A percentile compares a stretch with the other conserved stretches of the same genome.
Evolutionary conservation across 176 grass and related monocot species (phyloP).

Genomic region (Dendrocalamus sinicus): DNA sequence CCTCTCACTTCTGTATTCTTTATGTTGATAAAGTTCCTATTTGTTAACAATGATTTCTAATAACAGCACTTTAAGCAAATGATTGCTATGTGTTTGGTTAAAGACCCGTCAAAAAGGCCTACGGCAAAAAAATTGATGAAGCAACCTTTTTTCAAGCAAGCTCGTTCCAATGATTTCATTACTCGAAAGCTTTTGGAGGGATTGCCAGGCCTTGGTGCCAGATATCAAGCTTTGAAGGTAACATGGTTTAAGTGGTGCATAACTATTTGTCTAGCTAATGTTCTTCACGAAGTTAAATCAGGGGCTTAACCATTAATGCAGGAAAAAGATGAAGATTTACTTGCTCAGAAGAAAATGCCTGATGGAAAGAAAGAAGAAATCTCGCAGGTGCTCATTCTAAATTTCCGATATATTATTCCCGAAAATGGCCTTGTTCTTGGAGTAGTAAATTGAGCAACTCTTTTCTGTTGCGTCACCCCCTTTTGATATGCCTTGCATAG

Average conservation of each 20-base stretch:
- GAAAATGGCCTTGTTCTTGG: slow-evolving; percentile 12
- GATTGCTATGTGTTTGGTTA: slow-evolving; percentile 92
- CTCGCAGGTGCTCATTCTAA: slow-evolving; percentile 73
- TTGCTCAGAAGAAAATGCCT: slow-evolving; percentile 98
- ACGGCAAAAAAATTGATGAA: slow-evolving; percentile 77
- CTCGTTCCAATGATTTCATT: slow-evolving; percentile 81
- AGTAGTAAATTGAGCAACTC: slow-evolving; percentile 9
- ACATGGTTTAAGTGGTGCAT: slow-evolving; percentile 24
- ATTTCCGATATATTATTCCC: slow-evolving; percentile 33
- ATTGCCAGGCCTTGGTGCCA: slow-evolving; percentile 76
- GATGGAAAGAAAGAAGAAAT: slow-evolving; percentile 91
- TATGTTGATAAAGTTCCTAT: slow-evolving; percentile 24
- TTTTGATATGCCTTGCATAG: slow-evolving; percentile 2
- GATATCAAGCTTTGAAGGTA: slow-evolving; percentile 96
- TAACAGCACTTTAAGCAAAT: slow-evolving; percentile 91
- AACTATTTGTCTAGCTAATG: slow-evolving; percentile 24
- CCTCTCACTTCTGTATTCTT: neutral
- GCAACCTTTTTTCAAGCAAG: slow-evolving; percentile 97
- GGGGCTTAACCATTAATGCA: slow-evolving; percentile 38
- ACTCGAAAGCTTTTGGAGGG: slow-evolving; percentile 83
- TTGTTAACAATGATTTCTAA: slow-evolving; percentile 31
- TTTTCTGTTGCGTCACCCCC: neutral
- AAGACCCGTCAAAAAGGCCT: slow-evolving; percentile 89
- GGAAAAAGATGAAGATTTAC: slow-evolving; percentile 88
- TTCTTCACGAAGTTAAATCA: slow-evolving; percentile 33